These are phyloP conservation scores for Hanseniaspora mollemarum DNA, from an alignment of 805 yeast genomes.

Conservation along the genomic window DNA sequence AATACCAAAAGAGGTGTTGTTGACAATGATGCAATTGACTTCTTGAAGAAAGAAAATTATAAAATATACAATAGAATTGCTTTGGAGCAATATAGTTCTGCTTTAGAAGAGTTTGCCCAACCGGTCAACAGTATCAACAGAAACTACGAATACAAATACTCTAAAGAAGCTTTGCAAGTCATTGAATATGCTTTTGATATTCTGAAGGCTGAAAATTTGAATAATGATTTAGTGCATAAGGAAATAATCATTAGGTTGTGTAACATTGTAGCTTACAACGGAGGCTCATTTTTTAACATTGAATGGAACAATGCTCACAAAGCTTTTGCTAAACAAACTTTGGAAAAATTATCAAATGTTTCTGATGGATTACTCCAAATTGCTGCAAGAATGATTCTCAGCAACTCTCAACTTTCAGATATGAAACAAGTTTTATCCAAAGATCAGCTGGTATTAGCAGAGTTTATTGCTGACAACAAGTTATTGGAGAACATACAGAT, in stretches of 20 bases:
- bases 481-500: constrained; percentile 60
- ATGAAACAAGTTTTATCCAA: constrained; percentile 61
- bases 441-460: constrained; percentile 55
- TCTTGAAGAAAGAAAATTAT: constrained; percentile 29
- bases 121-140: constrained; percentile 42
- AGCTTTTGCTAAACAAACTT: constrained; percentile 52
- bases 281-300: constrained; percentile 32
- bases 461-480: constrained; percentile 33
- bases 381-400: constrained; percentile 54
- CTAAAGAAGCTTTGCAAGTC: constrained; percentile 44
- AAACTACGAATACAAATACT: constrained; percentile 47
- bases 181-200: constrained; percentile 56
- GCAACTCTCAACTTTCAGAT: constrained; percentile 48
- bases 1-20: constrained; percentile 15
- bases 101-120: constrained; percentile 66
- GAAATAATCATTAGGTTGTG: neutral
- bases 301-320: constrained; percentile 43
- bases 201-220: neutral
- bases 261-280: neutral
- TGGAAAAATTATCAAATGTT: constrained; percentile 47
- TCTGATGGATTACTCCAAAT: constrained; percentile 73
- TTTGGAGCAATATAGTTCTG: constrained; percentile 37
- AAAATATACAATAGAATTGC: constrained; percentile 29
- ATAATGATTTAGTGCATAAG: constrained; percentile 31
- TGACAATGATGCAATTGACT: constrained; percentile 21